Evolutionary conservation across 768 basidiomycete species (phyloP).

Genomic region (Agaricus subrufescens): DNA sequence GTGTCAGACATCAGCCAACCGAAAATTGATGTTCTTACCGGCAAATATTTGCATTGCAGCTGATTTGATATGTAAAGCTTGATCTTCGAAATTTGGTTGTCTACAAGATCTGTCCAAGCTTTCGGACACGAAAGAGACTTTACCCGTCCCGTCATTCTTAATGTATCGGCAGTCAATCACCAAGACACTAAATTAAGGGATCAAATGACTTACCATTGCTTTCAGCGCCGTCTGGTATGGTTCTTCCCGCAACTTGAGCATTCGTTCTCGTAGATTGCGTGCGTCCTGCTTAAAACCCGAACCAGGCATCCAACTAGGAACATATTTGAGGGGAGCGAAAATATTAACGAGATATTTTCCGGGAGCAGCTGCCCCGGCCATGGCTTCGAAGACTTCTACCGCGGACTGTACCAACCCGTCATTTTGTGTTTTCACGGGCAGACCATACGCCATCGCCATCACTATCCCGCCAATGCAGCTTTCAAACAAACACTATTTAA

Average conservation of each 20-base stretch:
- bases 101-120: not conserved
- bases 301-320: constrained; percentile 12
- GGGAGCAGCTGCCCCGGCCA: not conserved
- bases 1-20: not conserved
- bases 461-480: constrained; percentile 3
- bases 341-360: constrained; percentile 9
- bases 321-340: not conserved
- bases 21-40: not conserved
- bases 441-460: constrained; percentile 2
- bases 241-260: not conserved
- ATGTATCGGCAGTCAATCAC: too few relatives aligned
- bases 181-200: too few relatives aligned
- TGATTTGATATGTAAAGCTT: not conserved
- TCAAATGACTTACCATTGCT: not conserved
- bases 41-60: not conserved
- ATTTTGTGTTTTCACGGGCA: not conserved
- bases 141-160: not conserved
- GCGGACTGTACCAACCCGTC: constrained; percentile 2
- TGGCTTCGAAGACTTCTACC: not conserved
- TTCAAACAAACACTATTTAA: not conserved
- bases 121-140: not conserved
- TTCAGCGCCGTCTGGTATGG: not conserved
- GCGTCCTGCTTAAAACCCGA: constrained; percentile 3
- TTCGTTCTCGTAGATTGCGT: not conserved
- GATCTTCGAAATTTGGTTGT: not conserved